Evolutionary conservation across 164 flowering plant genomes (phyloP).

Genomic region (Annona cherimola): DNA sequence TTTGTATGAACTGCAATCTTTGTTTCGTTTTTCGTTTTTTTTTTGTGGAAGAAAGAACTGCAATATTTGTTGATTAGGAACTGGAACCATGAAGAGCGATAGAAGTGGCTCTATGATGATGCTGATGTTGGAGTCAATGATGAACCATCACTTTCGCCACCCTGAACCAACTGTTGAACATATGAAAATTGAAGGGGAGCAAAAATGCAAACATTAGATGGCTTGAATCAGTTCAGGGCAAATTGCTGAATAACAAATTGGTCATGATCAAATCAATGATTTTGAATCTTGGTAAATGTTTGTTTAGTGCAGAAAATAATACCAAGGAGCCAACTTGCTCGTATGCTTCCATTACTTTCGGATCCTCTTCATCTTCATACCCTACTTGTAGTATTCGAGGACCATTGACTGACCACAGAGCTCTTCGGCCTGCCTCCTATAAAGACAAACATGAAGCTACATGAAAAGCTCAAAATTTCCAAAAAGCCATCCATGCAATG

Average conservation of each 20-base stretch:
- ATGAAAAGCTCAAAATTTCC: background rate
- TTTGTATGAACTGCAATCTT: no score
- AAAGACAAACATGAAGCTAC: background rate
- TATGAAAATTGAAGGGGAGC: background rate
- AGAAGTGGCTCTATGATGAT: no score
- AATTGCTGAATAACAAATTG: no score
- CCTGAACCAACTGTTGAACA: conserved; percentile 47
- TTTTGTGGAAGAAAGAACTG: no score
- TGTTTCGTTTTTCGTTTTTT: no score
- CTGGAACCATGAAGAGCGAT: no score
- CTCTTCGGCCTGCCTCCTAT: conserved; percentile 87
- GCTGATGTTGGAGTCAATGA: conserved; percentile 2
- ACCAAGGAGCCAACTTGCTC: conserved; percentile 92
- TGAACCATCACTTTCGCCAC: conserved; percentile 33
- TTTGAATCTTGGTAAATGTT: no score
- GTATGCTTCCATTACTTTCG: conserved; percentile 91
- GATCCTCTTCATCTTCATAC: conserved; percentile 83
- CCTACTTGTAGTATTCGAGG: conserved; percentile 84
- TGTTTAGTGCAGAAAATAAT: conserved; percentile 3
- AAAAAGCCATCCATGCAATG: background rate
- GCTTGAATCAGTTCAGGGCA: no score
- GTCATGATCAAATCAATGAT: no score
- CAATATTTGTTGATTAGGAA: no score
- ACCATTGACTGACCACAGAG: conserved; percentile 91
- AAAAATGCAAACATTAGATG: no score